Percentiles rank a stretch among this genome's conserved stretches.
Evolutionary conservation across 2,329 filamentous ascomycete species (phyloP).

Genomic region (Fusarium hostae): DNA sequence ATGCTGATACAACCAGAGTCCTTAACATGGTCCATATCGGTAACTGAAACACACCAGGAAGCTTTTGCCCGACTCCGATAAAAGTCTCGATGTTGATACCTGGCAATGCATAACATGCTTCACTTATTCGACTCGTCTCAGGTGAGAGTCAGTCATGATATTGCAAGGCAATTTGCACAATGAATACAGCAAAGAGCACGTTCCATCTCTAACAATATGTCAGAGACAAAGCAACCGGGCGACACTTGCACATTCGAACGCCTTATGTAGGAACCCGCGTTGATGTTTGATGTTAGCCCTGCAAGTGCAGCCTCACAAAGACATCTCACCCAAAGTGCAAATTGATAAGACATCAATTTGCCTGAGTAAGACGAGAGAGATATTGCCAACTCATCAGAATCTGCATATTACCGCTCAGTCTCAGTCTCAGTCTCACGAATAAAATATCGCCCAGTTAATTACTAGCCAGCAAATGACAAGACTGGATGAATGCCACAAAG

Average conservation of each 20-base stretch:
- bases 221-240: slow-evolving; percentile 1
- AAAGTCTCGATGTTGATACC: neutral
- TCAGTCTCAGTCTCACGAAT: neutral
- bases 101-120: neutral
- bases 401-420: slow-evolving; percentile 18
- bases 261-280: slow-evolving; percentile 14
- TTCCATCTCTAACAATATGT: neutral
- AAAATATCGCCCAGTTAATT: neutral
- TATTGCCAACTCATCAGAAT: slow-evolving; percentile 6
- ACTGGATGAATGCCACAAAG: slow-evolving; percentile 1
- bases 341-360: neutral
- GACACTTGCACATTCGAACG: neutral
- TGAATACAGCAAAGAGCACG: neutral
- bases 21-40: neutral
- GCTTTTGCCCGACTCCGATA: neutral
- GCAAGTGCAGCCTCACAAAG: slow-evolving; percentile 1
- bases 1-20: neutral
- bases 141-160: neutral
- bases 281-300: slow-evolving; percentile 1
- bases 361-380: neutral
- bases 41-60: neutral
- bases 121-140: neutral
- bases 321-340: neutral
- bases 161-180: neutral
- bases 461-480: slow-evolving; percentile 13